These are phyloP conservation scores for Mycosarcoma mackinlayi DNA, from an alignment of 1,284 basidiomycete species.

Conservation along the genomic window DNA sequence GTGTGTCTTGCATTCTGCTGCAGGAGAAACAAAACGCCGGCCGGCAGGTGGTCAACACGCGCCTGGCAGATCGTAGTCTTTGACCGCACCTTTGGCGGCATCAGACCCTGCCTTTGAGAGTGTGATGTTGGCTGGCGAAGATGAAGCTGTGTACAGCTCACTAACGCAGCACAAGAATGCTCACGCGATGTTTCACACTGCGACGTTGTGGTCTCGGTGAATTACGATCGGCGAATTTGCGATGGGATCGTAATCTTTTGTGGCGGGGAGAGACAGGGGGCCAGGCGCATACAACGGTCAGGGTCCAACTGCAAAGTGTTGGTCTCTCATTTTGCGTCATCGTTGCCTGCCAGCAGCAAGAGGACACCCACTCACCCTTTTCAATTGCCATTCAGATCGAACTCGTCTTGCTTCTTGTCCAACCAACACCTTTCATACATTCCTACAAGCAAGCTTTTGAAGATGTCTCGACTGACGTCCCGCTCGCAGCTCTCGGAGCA, in stretches of 20 bases:
- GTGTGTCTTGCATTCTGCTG: conserved; percentile 1
- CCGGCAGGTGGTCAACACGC: background rate
- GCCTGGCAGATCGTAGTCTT: too few relatives aligned
- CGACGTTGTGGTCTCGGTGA: too few relatives aligned
- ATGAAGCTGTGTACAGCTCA: too few relatives aligned
- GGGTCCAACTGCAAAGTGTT: conserved; percentile 10
- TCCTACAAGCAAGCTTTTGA: background rate
- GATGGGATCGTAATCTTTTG: too few relatives aligned
- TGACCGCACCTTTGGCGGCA: too few relatives aligned
- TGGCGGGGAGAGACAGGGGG: too few relatives aligned
- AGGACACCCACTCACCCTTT: background rate
- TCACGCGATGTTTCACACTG: too few relatives aligned
- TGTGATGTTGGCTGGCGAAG: too few relatives aligned
- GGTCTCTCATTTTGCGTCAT: conserved; percentile 5
- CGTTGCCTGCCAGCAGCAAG: background rate
- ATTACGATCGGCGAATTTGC: too few relatives aligned
- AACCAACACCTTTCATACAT: background rate
- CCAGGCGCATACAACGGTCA: too few relatives aligned
- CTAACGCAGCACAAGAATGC: too few relatives aligned
- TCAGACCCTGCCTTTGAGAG: too few relatives aligned
- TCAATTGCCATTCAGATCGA: background rate
- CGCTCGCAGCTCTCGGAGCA: conserved; percentile 13
- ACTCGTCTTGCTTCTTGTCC: background rate
- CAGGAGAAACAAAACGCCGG: conserved; percentile 8
- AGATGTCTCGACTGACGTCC: conserved; percentile 20